phyloP scores from a whole-genome alignment of 1,139 yeast species.

The Meyerozyma carpophila region DNA sequence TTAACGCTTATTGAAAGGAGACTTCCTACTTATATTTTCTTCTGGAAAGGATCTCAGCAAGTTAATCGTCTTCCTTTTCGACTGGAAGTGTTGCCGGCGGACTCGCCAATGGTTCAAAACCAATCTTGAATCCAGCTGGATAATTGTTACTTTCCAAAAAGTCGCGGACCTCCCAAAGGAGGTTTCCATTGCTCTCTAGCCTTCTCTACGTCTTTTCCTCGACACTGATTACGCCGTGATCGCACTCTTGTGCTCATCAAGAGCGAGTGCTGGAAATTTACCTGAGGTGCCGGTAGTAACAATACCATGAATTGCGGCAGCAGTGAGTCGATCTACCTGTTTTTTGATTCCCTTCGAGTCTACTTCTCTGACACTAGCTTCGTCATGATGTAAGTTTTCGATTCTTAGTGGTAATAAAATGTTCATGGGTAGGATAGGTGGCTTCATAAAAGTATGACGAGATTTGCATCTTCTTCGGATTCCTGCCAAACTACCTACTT shows the following conservation, averaged over 20 bases:
- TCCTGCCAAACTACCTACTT: too few species aligned
- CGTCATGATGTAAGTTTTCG: neutral
- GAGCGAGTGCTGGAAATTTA: slow-evolving; percentile 12
- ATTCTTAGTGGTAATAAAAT: neutral
- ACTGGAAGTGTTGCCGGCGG: slow-evolving; percentile 11
- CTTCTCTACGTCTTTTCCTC: slow-evolving; percentile 9
- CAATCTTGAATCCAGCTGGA: slow-evolving; percentile 13
- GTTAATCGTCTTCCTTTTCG: slow-evolving; percentile 7
- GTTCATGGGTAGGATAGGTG: too few species aligned
- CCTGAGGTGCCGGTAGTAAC: slow-evolving; percentile 15
- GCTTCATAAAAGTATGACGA: too few species aligned
- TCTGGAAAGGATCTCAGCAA: slow-evolving; percentile 7
- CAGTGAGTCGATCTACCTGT: slow-evolving; percentile 10
- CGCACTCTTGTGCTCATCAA: slow-evolving; percentile 11
- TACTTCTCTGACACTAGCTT: slow-evolving; percentile 5
- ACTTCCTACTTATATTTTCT: slow-evolving; percentile 11
- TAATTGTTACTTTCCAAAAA: slow-evolving; percentile 10
- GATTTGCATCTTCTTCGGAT: too few species aligned
- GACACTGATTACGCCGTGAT: slow-evolving; percentile 10
- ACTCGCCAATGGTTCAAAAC: slow-evolving; percentile 10
- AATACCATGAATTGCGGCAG: slow-evolving; percentile 11
- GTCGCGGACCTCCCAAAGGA: slow-evolving; percentile 11
- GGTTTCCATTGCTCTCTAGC: slow-evolving; percentile 14
- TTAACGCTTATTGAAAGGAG: too few species aligned
- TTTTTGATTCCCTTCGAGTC: slow-evolving; percentile 6